Percentiles rank a stretch among this genome's conserved stretches.
Conservation (phyloP, 176 grass and related monocot genomes). For the Echinochloa phyllopogon region DNA sequence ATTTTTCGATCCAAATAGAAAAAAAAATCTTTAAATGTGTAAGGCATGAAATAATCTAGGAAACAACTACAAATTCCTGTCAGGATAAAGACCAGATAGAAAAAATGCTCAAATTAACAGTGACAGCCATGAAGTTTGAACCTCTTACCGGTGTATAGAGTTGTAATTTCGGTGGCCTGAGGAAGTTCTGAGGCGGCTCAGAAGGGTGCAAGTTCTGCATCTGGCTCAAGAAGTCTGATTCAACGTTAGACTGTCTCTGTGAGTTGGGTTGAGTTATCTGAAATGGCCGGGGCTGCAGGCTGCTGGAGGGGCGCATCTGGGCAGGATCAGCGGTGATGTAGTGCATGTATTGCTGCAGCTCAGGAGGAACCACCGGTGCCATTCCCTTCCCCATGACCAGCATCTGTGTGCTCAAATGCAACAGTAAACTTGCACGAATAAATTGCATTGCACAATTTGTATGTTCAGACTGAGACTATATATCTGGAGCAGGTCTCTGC, state of each 20-base stretch:
- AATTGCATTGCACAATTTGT: neutral
- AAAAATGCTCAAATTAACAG: neutral
- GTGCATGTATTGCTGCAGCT: constrained; percentile 73
- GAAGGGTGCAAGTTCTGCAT: constrained; percentile 58
- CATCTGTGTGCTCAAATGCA: constrained; percentile 46
- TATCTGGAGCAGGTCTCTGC: neutral
- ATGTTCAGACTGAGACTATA: neutral
- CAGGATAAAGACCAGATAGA: neutral
- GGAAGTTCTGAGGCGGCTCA: constrained; percentile 56
- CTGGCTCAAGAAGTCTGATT: constrained; percentile 64
- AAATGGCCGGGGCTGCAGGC: constrained; percentile 45
- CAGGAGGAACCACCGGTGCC: constrained; percentile 70
- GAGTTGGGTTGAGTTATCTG: constrained; percentile 52
- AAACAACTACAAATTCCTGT: neutral
- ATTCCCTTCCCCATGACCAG: constrained; percentile 78
- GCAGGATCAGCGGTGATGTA: constrained; percentile 47
- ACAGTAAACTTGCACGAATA: neutral
- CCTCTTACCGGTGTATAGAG: constrained; percentile 39
- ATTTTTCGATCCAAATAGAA: too few species aligned
- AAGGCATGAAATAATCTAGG: neutral
- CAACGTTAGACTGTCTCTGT: constrained; percentile 46
- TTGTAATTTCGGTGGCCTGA: constrained; percentile 58
- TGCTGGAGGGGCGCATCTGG: constrained; percentile 38
- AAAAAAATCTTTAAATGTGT: neutral
- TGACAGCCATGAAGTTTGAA: neutral